phyloP scores from a whole-genome alignment of 805 yeast species.

The Starmerella asiatica region DNA sequence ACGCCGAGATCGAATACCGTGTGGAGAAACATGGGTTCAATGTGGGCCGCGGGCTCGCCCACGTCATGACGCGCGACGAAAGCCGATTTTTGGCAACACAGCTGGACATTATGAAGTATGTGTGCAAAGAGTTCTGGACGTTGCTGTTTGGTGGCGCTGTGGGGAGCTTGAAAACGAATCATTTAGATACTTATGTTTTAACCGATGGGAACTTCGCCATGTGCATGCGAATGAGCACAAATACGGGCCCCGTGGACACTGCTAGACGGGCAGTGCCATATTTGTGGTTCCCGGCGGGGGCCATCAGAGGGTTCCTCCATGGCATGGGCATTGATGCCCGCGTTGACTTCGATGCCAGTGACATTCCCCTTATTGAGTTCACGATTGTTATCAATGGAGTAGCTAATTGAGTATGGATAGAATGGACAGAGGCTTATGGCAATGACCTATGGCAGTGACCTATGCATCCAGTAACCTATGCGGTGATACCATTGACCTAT shows the following conservation, averaged over 20 bases:
- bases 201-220: constrained; percentile 53
- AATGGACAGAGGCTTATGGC: no score
- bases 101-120: constrained; percentile 75
- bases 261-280: constrained; percentile 32
- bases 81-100: constrained; percentile 43
- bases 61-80: constrained; percentile 31
- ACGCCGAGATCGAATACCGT: constrained; percentile 42
- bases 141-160: constrained; percentile 69
- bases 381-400: constrained; percentile 36
- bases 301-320: constrained; percentile 57
- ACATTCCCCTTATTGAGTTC: constrained; percentile 57
- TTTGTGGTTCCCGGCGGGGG: constrained; percentile 62
- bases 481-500: no score
- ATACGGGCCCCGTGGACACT: constrained; percentile 24
- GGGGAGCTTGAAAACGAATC: constrained; percentile 86
- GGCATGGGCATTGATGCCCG: constrained; percentile 55
- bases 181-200: constrained; percentile 68
- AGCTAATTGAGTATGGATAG: no score
- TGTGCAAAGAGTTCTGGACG: constrained; percentile 88
- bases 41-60: constrained; percentile 48
- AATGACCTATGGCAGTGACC: no score
- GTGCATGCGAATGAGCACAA: constrained; percentile 37
- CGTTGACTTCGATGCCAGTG: constrained; percentile 49
- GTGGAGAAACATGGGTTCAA: constrained; percentile 60
- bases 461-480: no score